These are phyloP conservation scores for Blechomonas ayalai DNA, from an alignment of 208 protist species.

Conservation along the genomic window DNA sequence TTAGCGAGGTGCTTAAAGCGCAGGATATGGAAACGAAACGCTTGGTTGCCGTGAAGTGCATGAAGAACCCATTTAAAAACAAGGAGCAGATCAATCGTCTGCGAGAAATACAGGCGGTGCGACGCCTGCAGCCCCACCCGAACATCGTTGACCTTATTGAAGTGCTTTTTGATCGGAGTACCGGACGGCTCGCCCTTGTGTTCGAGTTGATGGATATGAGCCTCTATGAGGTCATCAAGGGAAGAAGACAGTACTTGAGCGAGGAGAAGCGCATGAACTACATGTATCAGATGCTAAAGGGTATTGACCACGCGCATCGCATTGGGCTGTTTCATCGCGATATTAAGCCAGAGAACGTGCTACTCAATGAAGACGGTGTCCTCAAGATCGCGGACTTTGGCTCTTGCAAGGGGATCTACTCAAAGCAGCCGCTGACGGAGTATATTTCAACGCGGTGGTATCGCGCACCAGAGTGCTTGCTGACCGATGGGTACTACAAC, in stretches of 20 bases:
- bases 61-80: constrained; percentile 94
- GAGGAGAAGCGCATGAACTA: constrained; percentile 83
- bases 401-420: constrained; percentile 75
- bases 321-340: constrained; percentile 93
- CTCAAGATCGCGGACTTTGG: constrained; percentile 92
- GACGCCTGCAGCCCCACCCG: constrained; percentile 85
- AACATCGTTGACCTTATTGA: constrained; percentile 95
- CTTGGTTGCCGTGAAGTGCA: constrained; percentile 96
- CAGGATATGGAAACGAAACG: constrained; percentile 86
- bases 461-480: constrained; percentile 88
- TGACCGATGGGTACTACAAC: constrained; percentile 86
- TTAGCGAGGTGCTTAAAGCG: constrained; percentile 96
- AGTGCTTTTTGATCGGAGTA: constrained; percentile 91
- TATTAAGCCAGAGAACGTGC: constrained; percentile 96
- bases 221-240: constrained; percentile 95
- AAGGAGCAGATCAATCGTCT: constrained; percentile 95
- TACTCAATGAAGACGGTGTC: constrained; percentile 85
- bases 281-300: constrained; percentile 89
- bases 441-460: constrained; percentile 94
- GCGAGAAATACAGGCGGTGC: constrained; percentile 95
- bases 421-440: constrained; percentile 80
- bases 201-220: constrained; percentile 98
- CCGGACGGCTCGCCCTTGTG: constrained; percentile 92
- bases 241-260: constrained; percentile 73
- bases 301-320: constrained; percentile 91